phyloP scores from a whole-genome alignment of 306 rosid species.

The Sicyos edulis region DNA sequence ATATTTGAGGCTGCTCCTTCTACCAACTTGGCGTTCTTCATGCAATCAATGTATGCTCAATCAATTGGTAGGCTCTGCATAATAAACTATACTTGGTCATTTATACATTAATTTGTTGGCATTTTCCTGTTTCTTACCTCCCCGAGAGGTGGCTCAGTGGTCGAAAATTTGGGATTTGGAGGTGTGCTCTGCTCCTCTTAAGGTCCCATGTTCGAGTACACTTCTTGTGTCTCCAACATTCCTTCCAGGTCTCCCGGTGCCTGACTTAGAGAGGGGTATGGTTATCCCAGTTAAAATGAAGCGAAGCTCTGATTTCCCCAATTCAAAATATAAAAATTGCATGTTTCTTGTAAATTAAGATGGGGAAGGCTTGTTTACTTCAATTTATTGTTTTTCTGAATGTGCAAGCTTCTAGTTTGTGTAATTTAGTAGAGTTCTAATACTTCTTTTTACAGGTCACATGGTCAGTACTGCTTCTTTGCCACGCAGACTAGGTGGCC shows the following conservation, averaged over 20 bases:
- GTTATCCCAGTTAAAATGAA: no score
- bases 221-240: no score
- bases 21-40: conserved; percentile 65
- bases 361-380: not conserved
- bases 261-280: no score
- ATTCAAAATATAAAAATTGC: no score
- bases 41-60: conserved; percentile 78
- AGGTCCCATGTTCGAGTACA: no score
- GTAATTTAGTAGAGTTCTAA: not conserved
- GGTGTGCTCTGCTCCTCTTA: no score
- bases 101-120: not conserved
- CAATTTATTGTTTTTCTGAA: not conserved
- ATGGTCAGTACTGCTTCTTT: conserved; percentile 42
- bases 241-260: no score
- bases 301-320: no score
- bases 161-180: no score
- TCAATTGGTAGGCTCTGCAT: conserved; percentile 50
- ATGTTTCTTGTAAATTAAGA: not conserved
- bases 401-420: not conserved
- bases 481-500: conserved; percentile 60
- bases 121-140: not conserved
- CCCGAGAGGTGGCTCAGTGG: no score
- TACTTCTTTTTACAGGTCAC: conserved; percentile 48
- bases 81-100: not conserved
- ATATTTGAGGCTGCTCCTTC: conserved; percentile 71